Conservation (phyloP, 805 yeast genomes). For the Kodamaea sagamina region DNA sequence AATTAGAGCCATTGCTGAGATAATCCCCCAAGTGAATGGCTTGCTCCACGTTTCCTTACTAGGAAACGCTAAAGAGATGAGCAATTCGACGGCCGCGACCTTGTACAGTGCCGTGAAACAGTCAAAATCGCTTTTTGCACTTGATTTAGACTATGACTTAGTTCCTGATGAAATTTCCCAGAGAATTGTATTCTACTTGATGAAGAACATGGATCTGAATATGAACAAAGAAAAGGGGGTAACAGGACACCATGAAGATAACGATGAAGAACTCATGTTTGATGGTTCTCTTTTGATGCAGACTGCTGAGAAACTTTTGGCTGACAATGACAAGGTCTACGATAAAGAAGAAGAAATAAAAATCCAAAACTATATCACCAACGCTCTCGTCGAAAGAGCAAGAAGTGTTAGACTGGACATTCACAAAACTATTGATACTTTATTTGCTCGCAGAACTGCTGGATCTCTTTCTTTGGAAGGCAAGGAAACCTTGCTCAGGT, state of each 20-base stretch:
- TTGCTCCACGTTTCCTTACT: conserved; percentile 55
- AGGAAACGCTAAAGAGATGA: conserved; percentile 48
- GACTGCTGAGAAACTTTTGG: conserved; percentile 67
- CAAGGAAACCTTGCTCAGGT: conserved; percentile 53
- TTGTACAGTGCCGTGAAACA: conserved; percentile 52
- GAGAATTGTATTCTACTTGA: conserved; percentile 55
- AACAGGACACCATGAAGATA: conserved; percentile 63
- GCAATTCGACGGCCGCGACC: conserved; percentile 46
- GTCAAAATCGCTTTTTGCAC: conserved; percentile 47
- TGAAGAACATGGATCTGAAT: conserved; percentile 56
- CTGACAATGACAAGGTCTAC: conserved; percentile 17
- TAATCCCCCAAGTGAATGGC: conserved; percentile 48
- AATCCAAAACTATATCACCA: conserved; percentile 46
- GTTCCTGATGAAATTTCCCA: conserved; percentile 53
- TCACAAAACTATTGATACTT: conserved; percentile 52
- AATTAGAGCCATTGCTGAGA: conserved; percentile 49
- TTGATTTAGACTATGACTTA: conserved; percentile 56
- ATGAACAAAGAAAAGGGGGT: conserved; percentile 35
- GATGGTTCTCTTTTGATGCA: conserved; percentile 76
- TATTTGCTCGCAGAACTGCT: conserved; percentile 47
- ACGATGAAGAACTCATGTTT: conserved; percentile 64
- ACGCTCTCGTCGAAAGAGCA: conserved; percentile 54
- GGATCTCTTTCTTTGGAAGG: conserved; percentile 55
- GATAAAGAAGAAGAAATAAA: conserved; percentile 38
- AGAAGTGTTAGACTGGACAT: conserved; percentile 51